Conservation (phyloP, 176 grass and related monocot species). For the Sorghum bicolor region DNA sequence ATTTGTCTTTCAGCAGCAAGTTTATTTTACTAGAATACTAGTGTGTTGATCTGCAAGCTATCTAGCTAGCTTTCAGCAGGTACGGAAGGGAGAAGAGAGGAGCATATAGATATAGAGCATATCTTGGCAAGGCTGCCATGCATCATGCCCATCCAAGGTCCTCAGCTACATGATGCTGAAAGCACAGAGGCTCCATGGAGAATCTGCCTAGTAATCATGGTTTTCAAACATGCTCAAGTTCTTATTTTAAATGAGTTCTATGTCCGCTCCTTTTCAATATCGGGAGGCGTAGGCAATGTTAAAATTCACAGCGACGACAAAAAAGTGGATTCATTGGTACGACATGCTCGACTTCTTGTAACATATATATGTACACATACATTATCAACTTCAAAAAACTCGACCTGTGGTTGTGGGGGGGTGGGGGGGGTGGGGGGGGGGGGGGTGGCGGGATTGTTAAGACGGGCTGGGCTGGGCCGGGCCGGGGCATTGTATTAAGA, state of each 20-base stretch:
- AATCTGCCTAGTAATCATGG: background rate
- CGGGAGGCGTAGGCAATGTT: background rate
- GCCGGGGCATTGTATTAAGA: too few relatives aligned
- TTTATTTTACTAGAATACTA: background rate
- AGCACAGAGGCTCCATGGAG: background rate
- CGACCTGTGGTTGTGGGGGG: too few relatives aligned
- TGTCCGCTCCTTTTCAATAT: constrained; percentile 9
- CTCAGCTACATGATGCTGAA: background rate
- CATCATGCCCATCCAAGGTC: constrained; percentile 18
- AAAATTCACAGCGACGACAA: too few relatives aligned
- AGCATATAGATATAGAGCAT: too few relatives aligned
- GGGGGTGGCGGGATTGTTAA: too few relatives aligned
- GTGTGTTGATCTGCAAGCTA: background rate
- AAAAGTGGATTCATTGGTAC: too few relatives aligned
- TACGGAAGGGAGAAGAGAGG: background rate
- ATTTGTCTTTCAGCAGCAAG: background rate
- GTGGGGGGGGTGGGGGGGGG: too few relatives aligned
- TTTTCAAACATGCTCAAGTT: background rate
- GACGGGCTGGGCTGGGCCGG: too few relatives aligned
- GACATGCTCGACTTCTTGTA: too few relatives aligned
- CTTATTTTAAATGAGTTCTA: background rate
- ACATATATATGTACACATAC: too few relatives aligned
- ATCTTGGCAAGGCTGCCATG: background rate
- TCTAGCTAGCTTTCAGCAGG: background rate
- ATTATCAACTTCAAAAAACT: too few relatives aligned